A percentile compares a stretch with the other conserved stretches of the same genome.
phyloP scores from a whole-genome alignment of 495 filamentous ascomycete genomes.

The Podospora anserina region DNA sequence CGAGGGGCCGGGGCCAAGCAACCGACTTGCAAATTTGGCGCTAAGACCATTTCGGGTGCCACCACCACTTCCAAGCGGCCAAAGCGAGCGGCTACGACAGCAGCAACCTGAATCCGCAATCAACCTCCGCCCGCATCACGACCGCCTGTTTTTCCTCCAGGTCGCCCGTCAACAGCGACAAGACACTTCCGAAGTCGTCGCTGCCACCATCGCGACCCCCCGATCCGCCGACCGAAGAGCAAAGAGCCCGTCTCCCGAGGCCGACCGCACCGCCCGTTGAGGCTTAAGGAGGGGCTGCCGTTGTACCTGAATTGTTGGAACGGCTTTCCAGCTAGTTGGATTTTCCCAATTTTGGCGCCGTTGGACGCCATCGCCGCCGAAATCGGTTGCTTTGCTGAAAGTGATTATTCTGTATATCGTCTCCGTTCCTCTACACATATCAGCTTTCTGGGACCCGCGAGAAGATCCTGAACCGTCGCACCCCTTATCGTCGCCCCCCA shows the following conservation, averaged over 20 bases:
- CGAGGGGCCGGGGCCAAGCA: not conserved
- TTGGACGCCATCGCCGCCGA: conserved; percentile 1
- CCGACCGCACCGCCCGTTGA: not conserved
- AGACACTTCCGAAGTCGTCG: not conserved
- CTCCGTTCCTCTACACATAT: conserved; percentile 6
- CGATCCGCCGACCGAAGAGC: conserved; percentile 1
- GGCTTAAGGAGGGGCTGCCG: not conserved
- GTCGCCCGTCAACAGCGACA: not conserved
- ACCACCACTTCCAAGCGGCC: conserved; percentile 5
- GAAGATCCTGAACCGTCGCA: conserved; percentile 7
- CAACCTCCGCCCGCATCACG: conserved; percentile 10
- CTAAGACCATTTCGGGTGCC: conserved; percentile 17
- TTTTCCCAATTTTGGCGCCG: not conserved
- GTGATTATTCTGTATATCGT: not conserved
- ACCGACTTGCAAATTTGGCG: conserved; percentile 11
- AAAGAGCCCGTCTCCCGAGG: not conserved
- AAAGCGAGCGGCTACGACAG: conserved; percentile 26
- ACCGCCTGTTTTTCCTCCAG: not conserved
- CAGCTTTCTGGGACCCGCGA: conserved; percentile 1
- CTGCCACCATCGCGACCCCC: not conserved
- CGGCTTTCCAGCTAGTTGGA: not conserved
- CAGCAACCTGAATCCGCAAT: conserved; percentile 19
- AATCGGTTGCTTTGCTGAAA: not conserved
- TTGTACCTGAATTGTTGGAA: not conserved
- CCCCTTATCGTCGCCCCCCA: conserved; percentile 7